A percentile compares a stretch with the other conserved stretches of the same genome.
Conservation (phyloP, 2,329 filamentous ascomycete genomes). For the Ophiostoma perfectum region DNA sequence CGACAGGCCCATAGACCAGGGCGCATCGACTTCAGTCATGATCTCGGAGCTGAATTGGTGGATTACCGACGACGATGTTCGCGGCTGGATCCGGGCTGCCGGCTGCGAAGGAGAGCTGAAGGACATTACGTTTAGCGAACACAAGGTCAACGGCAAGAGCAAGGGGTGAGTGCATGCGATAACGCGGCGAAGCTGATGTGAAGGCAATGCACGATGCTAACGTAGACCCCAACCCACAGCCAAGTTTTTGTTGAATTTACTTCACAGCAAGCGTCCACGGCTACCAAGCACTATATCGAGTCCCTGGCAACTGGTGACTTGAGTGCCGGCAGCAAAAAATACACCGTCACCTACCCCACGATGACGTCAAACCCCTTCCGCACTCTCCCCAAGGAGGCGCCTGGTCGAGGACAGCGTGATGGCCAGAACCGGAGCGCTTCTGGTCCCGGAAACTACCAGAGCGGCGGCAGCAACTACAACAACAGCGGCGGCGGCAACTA, state of each 20-base stretch:
- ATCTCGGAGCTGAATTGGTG: slow-evolving; percentile 94
- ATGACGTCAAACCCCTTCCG: slow-evolving; percentile 81
- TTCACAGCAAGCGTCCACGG: slow-evolving; percentile 77
- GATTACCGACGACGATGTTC: slow-evolving; percentile 91
- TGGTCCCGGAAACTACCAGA: slow-evolving; percentile 42
- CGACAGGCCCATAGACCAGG: slow-evolving; percentile 53
- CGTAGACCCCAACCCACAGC: slow-evolving; percentile 33
- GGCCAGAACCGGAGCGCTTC: slow-evolving; percentile 50
- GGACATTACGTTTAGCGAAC: slow-evolving; percentile 94
- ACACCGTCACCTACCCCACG: slow-evolving; percentile 68
- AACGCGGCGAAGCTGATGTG: no score
- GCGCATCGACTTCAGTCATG: slow-evolving; percentile 66
- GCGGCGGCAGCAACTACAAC: slow-evolving; percentile 42
- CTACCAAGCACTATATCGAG: slow-evolving; percentile 77
- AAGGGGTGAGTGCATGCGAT: slow-evolving; percentile 66
- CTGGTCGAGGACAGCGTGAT: slow-evolving; percentile 61
- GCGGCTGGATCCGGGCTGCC: slow-evolving; percentile 77
- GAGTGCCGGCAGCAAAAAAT: slow-evolving; percentile 61
- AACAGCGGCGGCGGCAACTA: slow-evolving; percentile 31
- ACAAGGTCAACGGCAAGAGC: slow-evolving; percentile 98
- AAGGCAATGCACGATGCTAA: no score
- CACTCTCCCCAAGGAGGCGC: slow-evolving; percentile 83
- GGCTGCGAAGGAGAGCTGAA: slow-evolving; percentile 77
- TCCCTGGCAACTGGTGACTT: slow-evolving; percentile 38
- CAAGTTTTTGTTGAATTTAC: slow-evolving; percentile 81